Evolutionary conservation across 2,329 filamentous ascomycete species (phyloP).

Genomic region (Fusarium tricinctum): DNA sequence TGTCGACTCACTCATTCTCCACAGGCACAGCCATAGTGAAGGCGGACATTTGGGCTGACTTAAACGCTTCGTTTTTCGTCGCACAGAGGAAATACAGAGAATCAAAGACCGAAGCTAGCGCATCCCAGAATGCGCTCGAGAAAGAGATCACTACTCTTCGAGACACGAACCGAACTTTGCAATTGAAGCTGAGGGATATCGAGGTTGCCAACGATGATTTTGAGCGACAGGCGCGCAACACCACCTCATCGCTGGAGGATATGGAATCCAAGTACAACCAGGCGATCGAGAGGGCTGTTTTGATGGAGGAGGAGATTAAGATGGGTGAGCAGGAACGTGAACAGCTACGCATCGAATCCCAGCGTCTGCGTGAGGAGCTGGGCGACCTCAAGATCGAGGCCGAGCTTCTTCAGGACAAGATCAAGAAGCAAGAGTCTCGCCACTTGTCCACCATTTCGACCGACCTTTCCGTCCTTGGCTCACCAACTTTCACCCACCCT

Average conservation of each 20-base stretch:
- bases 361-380: constrained; percentile 90
- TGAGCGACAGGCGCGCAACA: constrained; percentile 95
- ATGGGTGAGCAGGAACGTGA: constrained; percentile 93
- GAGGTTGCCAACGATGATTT: constrained; percentile 99
- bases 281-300: constrained; percentile 89
- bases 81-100: constrained; percentile 93
- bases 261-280: constrained; percentile 98
- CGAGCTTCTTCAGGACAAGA: constrained; percentile 93
- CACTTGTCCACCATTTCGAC: constrained; percentile 72
- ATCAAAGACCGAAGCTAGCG: constrained; percentile 87
- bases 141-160: constrained; percentile 96
- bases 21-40: neutral
- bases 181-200: constrained; percentile 89
- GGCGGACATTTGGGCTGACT: constrained; percentile 24
- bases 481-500: constrained; percentile 79
- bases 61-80: constrained; percentile 27
- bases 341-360: constrained; percentile 86
- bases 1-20: constrained; percentile 48
- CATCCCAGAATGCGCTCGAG: constrained; percentile 87
- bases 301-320: constrained; percentile 96
- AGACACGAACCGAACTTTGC: constrained; percentile 84
- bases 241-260: constrained; percentile 94
- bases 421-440: constrained; percentile 77
- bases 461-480: constrained; percentile 74
- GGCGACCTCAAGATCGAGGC: constrained; percentile 94